These are phyloP conservation scores for Aspergillus pseudoglaucus DNA, from an alignment of 2,329 filamentous ascomycete species.

Conservation along the genomic window DNA sequence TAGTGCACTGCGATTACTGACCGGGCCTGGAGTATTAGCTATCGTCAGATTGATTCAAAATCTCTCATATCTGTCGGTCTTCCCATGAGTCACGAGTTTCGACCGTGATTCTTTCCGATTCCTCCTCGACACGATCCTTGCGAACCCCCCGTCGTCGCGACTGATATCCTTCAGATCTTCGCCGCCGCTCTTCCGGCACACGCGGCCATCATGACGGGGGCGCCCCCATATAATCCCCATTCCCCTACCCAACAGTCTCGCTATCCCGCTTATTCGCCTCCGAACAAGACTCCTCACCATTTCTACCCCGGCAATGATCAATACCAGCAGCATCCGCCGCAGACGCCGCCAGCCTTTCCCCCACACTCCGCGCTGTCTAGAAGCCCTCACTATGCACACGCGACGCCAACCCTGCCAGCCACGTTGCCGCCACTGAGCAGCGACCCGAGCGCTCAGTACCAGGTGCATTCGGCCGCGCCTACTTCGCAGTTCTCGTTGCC, in stretches of 20 bases:
- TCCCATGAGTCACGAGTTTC: no score
- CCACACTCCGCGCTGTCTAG: constrained; percentile 28
- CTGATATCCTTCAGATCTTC: constrained; percentile 8
- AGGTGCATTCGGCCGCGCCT: constrained; percentile 24
- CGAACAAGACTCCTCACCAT: constrained; percentile 31
- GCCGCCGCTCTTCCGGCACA: constrained; percentile 24
- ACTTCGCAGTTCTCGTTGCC: constrained; percentile 28
- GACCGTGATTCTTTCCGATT: not conserved
- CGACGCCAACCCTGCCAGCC: constrained; percentile 34
- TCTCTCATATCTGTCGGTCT: no score
- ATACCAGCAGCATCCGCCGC: constrained; percentile 36
- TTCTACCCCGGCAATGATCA: constrained; percentile 40
- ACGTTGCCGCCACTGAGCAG: constrained; percentile 38
- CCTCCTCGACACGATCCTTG: not conserved
- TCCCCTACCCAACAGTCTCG: constrained; percentile 40
- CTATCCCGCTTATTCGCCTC: constrained; percentile 38
- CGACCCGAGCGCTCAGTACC: constrained; percentile 31
- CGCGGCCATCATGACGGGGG: constrained; percentile 37
- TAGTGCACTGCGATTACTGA: constrained; percentile 2
- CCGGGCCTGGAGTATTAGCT: not conserved
- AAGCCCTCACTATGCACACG: constrained; percentile 37
- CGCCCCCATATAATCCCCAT: constrained; percentile 40
- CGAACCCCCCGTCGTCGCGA: constrained; percentile 2
- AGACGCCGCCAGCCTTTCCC: constrained; percentile 37
- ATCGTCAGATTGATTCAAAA: no score